Evolutionary conservation across 495 filamentous ascomycete species (phyloP).

Genomic region (Neurospora sp.): DNA sequence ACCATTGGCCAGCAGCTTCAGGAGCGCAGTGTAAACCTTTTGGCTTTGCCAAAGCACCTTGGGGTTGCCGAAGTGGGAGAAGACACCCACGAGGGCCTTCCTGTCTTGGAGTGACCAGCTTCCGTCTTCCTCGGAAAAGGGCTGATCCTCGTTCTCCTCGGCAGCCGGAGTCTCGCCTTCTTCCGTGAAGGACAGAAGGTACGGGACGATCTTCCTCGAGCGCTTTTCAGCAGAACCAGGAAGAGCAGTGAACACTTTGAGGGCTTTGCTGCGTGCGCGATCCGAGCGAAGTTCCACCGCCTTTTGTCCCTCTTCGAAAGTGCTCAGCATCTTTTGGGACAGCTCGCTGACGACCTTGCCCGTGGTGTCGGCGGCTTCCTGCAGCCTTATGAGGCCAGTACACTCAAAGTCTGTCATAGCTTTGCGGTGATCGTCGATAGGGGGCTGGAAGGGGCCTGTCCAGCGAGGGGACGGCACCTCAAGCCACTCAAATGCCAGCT

Average conservation of each 20-base stretch:
- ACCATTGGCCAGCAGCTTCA: constrained; percentile 70
- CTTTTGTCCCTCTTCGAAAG: constrained; percentile 41
- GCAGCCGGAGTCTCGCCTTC: constrained; percentile 38
- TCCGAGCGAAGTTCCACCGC: constrained; percentile 25
- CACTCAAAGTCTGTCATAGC: constrained; percentile 65
- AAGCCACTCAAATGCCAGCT: constrained; percentile 73
- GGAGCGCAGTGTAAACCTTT: constrained; percentile 64
- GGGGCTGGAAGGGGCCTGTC: constrained; percentile 25
- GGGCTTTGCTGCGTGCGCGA: constrained; percentile 60
- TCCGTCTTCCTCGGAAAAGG: constrained; percentile 47
- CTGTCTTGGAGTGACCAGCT: constrained; percentile 54
- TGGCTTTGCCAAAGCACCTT: constrained; percentile 66
- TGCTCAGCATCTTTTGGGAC: constrained; percentile 36
- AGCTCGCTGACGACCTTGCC: constrained; percentile 30
- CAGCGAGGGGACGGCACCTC: constrained; percentile 43
- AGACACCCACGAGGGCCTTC: constrained; percentile 70
- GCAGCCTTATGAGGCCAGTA: constrained; percentile 55
- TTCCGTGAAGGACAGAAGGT: constrained; percentile 69
- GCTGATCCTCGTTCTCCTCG: constrained; percentile 21
- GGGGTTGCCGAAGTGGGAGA: constrained; percentile 77
- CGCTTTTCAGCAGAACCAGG: constrained; percentile 75
- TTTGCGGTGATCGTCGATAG: constrained; percentile 15
- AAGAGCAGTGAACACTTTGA: constrained; percentile 63
- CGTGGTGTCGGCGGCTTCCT: constrained; percentile 32
- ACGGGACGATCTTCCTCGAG: constrained; percentile 73